Base-by-base conservation (phyloP, 1,284 basidiomycete genomes). In the Cystobasidium slooffiae region DNA sequence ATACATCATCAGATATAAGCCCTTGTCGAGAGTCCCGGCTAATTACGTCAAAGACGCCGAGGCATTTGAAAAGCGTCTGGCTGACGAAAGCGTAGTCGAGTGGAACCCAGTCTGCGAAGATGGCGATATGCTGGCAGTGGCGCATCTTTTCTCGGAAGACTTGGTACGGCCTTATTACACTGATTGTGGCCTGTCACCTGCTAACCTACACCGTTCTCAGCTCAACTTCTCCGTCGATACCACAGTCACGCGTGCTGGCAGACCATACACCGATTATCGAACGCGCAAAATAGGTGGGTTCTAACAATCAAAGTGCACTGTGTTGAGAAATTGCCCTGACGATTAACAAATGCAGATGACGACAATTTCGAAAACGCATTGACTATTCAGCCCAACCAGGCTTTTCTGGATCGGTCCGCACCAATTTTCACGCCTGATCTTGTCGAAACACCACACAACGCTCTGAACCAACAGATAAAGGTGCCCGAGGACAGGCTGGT, bases 191-290 rank as follows among this genome's bases (percentile, higher is more conserved):
- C 1, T 39, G 18, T 37, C 22, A 0, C 12, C 24, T 49, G 20
- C 59, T 65, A 22, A 63, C 7, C 49, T 24, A 4, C 9, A 6
- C 24, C 20, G 18, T 55, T 46, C 8, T 6, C 67, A 75, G 73
- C 44, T 75, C 51, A 59, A 63, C 14, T 56, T 68, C 59, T 41
- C 53, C n/a, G n/a, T 75, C 18, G 73, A 75, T 22, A 68, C 66
- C 37, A 63, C 58, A 10, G 46, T 69, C n/a, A 75, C 65, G 18
- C 65, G 46, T 3, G 20, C 58, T 31, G 56, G 65, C n/a, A 41
- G 73, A n/a, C 65, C 55, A 4, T 75, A 75, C 43, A 59, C 56
- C 39, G 73, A 75, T 59, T 75, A 75, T 43, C 55, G 65, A n/a
- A 75, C 66, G 18, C 55, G 73, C 20, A 68, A 69, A 39, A 56